Evolutionary conservation across 805 yeast species (phyloP).

Genomic region (Kodamaea kakaduensis): DNA sequence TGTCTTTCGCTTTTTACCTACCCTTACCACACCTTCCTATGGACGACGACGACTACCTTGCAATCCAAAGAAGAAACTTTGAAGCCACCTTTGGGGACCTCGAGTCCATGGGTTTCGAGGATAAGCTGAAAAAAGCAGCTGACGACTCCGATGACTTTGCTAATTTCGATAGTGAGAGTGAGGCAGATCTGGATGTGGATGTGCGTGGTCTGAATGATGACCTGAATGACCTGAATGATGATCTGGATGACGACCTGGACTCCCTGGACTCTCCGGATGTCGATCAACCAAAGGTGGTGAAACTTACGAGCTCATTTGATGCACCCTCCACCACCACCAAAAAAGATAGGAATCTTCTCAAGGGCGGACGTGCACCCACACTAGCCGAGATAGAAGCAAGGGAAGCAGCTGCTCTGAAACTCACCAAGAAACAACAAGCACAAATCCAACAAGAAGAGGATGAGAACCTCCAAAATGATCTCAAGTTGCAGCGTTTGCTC

Average conservation of each 20-base stretch:
- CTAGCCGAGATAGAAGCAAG: conserved; percentile 28
- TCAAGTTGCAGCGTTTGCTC: conserved; percentile 66
- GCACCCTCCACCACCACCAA: conserved; percentile 30
- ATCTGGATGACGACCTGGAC: conserved; percentile 8
- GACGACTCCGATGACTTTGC: conserved; percentile 17
- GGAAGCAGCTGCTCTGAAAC: conserved; percentile 20
- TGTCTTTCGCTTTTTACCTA: too few species aligned
- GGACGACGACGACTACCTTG: conserved; percentile 36
- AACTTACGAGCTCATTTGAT: conserved; percentile 36
- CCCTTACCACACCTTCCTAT: conserved; percentile 1
- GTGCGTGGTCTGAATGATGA: conserved; percentile 11
- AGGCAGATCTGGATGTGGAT: conserved; percentile 12
- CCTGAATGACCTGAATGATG: conserved; percentile 3
- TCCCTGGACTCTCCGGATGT: conserved; percentile 10
- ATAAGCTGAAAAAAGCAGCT: conserved; percentile 25
- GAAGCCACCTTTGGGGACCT: conserved; percentile 63
- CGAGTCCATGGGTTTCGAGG: conserved; percentile 51
- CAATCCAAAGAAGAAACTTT: conserved; percentile 53
- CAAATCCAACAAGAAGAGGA: conserved; percentile 37
- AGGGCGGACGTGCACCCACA: conserved; percentile 61
- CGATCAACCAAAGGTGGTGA: conserved; percentile 44
- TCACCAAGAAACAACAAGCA: conserved; percentile 33
- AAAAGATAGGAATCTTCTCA: conserved; percentile 48
- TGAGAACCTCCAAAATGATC: conserved; percentile 61
- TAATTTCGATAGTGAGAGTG: conserved; percentile 9